These are phyloP conservation scores for Phytophthora hybrid DNA, from an alignment of 352 stramenopile species.

Conservation along the genomic window DNA sequence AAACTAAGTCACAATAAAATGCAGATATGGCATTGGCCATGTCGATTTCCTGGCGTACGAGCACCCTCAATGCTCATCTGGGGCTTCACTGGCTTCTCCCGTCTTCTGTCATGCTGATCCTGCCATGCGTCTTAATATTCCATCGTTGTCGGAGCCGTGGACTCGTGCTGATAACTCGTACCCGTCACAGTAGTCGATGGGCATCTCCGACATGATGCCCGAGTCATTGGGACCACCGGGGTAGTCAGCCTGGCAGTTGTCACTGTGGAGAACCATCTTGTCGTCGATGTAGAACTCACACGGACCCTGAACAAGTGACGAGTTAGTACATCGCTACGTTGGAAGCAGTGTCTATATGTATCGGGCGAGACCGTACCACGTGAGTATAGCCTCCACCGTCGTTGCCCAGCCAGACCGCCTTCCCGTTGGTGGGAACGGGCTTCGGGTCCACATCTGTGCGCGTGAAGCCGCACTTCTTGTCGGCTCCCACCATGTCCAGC, in stretches of 20 bases:
- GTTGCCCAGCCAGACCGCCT: constrained; percentile 41
- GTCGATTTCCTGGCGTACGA: no score
- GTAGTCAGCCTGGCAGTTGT: constrained; percentile 51
- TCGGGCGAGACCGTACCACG: background rate
- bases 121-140: background rate
- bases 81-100: no score
- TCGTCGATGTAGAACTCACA: constrained; percentile 61
- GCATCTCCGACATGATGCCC: constrained; percentile 34
- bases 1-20: no score
- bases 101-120: background rate
- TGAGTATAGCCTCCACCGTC: constrained; percentile 43
- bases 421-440: constrained; percentile 32
- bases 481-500: constrained; percentile 38
- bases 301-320: constrained; percentile 21
- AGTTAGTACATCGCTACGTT: no score
- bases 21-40: no score
- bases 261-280: constrained; percentile 43
- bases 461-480: constrained; percentile 47
- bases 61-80: no score
- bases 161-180: background rate
- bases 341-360: no score
- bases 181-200: constrained; percentile 36
- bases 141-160: background rate
- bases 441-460: background rate
- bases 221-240: constrained; percentile 24